A percentile compares a stretch with the other conserved stretches of the same genome.
These are phyloP conservation scores for Sporisorium graminicola DNA, from an alignment of 1,284 basidiomycete species.

Conservation along the genomic window DNA sequence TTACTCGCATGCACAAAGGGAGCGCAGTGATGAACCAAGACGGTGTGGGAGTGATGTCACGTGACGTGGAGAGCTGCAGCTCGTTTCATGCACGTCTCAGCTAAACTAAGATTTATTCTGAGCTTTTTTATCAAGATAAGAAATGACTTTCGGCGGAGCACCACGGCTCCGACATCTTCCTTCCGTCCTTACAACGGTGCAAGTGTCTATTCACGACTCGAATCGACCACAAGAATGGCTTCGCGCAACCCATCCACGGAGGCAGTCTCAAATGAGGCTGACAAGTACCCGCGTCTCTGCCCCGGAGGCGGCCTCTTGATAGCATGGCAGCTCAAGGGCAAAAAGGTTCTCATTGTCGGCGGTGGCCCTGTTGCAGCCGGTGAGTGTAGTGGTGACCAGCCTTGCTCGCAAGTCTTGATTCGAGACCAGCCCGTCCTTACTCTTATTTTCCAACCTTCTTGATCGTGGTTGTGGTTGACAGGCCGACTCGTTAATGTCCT, in stretches of 20 bases:
- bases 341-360: conserved; percentile 85
- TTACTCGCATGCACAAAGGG: not conserved
- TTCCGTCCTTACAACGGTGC: not conserved
- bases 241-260: conserved; percentile 39
- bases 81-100: conserved; percentile 27
- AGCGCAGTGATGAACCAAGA: not conserved
- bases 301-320: conserved; percentile 81
- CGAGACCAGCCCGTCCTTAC: not conserved
- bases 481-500: conserved; percentile 70
- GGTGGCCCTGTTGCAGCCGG: conserved; percentile 85
- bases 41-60: conserved; percentile 8
- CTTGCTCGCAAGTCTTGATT: no score
- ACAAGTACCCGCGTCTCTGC: conserved; percentile 61
- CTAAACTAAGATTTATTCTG: conserved; percentile 8
- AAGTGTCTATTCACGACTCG: not conserved
- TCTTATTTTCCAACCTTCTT: not conserved
- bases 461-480: not conserved
- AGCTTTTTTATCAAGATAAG: conserved; percentile 3
- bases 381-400: no score
- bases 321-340: conserved; percentile 87
- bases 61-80: conserved; percentile 30
- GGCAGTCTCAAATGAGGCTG: conserved; percentile 18
- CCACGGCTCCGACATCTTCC: not conserved
- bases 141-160: conserved; percentile 5
- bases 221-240: conserved; percentile 20